A percentile compares a stretch with the other conserved stretches of the same genome.
Evolutionary conservation across 495 filamentous ascomycete species (phyloP).

Genomic region (Podospora tetraspora): DNA sequence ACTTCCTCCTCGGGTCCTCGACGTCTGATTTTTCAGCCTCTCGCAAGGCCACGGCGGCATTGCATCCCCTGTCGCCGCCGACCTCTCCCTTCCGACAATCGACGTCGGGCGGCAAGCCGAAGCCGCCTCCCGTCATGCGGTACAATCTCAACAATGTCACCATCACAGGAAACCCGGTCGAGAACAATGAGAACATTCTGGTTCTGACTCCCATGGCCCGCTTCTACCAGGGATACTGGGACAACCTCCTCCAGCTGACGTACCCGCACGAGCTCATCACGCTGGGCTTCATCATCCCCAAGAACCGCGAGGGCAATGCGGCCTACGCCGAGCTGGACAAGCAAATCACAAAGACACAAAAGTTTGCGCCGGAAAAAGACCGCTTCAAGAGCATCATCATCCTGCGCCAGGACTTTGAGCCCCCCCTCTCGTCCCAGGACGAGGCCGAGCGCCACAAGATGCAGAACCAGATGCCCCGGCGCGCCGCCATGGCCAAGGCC

Average conservation of each 20-base stretch:
- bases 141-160: conserved; percentile 94
- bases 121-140: conserved; percentile 83
- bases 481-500: conserved; percentile 86
- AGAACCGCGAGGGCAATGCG: conserved; percentile 78
- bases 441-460: conserved; percentile 89
- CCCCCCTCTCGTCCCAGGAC: conserved; percentile 69
- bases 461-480: conserved; percentile 75
- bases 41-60: conserved; percentile 52
- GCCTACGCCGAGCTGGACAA: conserved; percentile 78
- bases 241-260: conserved; percentile 74
- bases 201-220: conserved; percentile 87
- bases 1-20: conserved; percentile 47
- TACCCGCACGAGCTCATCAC: conserved; percentile 95
- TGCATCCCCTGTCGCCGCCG: conserved; percentile 74
- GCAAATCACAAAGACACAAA: conserved; percentile 77
- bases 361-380: conserved; percentile 63
- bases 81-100: conserved; percentile 75
- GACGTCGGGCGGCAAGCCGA: conserved; percentile 50
- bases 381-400: conserved; percentile 91
- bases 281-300: conserved; percentile 93
- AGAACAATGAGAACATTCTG: conserved; percentile 77
- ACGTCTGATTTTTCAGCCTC: conserved; percentile 36
- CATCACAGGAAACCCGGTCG: conserved; percentile 64
- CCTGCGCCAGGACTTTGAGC: conserved; percentile 90
- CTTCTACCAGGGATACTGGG: conserved; percentile 94